A percentile compares a stretch with the other conserved stretches of the same genome.
phyloP scores from a whole-genome alignment of 2,329 filamentous ascomycete species.

The Tricladium varicosporioides region DNA sequence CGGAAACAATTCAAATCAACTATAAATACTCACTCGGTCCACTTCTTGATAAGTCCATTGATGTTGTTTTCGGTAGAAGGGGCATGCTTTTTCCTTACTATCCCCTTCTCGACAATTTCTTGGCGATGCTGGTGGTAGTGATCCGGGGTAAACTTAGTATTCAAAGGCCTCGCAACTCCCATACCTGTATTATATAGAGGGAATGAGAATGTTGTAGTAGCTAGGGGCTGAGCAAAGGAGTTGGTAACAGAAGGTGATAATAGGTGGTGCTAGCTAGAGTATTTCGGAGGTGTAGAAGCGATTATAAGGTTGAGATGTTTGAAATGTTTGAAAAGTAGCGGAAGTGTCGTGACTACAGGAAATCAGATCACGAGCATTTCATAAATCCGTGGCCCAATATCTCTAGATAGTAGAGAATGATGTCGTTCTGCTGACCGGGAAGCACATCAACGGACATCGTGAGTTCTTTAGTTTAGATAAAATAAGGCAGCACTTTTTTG shows the following conservation, averaged over 20 bases:
- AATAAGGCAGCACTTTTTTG: not conserved
- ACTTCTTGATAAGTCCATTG: not conserved
- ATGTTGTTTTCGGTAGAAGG: not conserved
- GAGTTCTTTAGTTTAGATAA: not conserved
- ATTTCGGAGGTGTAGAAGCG: not conserved
- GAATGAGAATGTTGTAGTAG: not conserved
- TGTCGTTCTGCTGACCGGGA: not conserved
- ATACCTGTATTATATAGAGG: not conserved
- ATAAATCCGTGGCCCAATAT: not conserved
- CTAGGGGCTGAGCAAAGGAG: not conserved
- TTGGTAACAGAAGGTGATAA: not conserved
- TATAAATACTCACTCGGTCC: not conserved
- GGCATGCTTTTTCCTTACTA: not conserved
- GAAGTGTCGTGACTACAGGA: not conserved
- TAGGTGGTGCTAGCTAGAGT: not conserved
- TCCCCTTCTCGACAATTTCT: not conserved
- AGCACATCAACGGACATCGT: not conserved
- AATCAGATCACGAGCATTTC: not conserved
- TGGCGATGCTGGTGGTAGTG: not conserved
- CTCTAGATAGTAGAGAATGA: not conserved
- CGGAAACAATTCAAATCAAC: not conserved
- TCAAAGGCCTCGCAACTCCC: not conserved
- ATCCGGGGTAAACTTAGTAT: not conserved
- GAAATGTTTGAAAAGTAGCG: not conserved
- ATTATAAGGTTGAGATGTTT: not conserved